Conservation (phyloP, 257 asterid genomes). For the Solanum microdontum region DNA sequence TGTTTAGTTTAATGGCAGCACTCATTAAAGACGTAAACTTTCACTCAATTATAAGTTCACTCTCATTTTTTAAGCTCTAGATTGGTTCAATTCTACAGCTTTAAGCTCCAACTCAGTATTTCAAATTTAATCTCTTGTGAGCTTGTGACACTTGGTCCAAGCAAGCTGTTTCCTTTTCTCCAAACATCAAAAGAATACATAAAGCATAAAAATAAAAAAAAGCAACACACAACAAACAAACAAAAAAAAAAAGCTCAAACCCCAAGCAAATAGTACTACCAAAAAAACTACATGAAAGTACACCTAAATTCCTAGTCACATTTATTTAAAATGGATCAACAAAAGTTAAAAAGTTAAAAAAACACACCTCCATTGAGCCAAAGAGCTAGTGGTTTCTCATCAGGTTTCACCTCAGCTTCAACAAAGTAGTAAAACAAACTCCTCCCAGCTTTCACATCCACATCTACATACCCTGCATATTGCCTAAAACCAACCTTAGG, state of each 20-base stretch:
- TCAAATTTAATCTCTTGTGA: neutral
- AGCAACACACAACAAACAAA: neutral
- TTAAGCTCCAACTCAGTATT: neutral
- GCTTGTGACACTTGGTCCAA: neutral
- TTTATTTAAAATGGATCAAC: neutral
- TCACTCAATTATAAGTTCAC: neutral
- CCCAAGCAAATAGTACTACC: neutral
- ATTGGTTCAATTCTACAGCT: neutral
- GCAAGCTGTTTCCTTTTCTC: neutral
- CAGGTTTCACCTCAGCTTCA: slow-evolving; percentile 69
- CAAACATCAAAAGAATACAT: neutral
- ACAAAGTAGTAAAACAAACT: slow-evolving; percentile 90
- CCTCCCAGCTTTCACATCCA: slow-evolving; percentile 68
- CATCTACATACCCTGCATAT: slow-evolving; percentile 87
- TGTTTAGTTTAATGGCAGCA: neutral
- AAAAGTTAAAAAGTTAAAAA: neutral
- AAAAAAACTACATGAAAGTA: neutral
- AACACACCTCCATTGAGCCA: slow-evolving; percentile 95
- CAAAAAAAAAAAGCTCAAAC: neutral
- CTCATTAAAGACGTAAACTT: neutral
- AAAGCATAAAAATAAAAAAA: neutral
- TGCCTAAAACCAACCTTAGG: slow-evolving; percentile 72
- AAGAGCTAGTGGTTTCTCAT: slow-evolving; percentile 63
- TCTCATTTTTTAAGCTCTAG: neutral
- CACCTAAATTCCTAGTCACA: neutral